A percentile compares a stretch with the other conserved stretches of the same genome.
Evolutionary conservation across 306 rosid genomes (phyloP).

Genomic region (Parietaria judaica): DNA sequence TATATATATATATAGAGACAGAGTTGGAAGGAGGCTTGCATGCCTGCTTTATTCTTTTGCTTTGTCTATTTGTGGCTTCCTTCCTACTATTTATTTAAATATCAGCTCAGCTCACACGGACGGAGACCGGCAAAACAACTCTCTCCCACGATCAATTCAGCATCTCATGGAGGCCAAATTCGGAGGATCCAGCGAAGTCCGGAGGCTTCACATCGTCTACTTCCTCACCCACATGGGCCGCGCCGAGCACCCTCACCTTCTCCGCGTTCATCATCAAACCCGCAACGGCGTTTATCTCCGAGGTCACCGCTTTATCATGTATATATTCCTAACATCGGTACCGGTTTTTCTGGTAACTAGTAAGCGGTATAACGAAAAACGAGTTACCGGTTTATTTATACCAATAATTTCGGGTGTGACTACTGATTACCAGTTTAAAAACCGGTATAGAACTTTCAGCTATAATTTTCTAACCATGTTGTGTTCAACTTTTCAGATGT

Average conservation of each 20-base stretch:
- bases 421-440: too few relatives aligned
- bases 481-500: constrained; percentile 32
- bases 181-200: constrained; percentile 40
- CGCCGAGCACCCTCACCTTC: constrained; percentile 69
- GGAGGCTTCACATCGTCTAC: constrained; percentile 66
- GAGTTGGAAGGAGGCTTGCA: background rate
- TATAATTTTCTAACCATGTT: too few relatives aligned
- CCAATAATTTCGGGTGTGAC: background rate
- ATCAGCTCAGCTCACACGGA: constrained; percentile 43
- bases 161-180: constrained; percentile 42
- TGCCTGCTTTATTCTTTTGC: constrained; percentile 18
- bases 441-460: too few relatives aligned
- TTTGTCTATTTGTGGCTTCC: constrained; percentile 2
- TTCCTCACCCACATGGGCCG: constrained; percentile 54
- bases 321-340: background rate
- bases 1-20: background rate
- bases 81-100: constrained; percentile 2
- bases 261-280: constrained; percentile 59
- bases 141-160: constrained; percentile 8
- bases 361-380: too few relatives aligned
- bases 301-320: constrained; percentile 29
- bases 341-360: background rate
- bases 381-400: background rate
- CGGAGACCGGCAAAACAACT: constrained; percentile 44
- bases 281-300: constrained; percentile 61